These are phyloP conservation scores for Malania oleifera DNA, from an alignment of 164 flowering plant genomes.

Conservation along the genomic window DNA sequence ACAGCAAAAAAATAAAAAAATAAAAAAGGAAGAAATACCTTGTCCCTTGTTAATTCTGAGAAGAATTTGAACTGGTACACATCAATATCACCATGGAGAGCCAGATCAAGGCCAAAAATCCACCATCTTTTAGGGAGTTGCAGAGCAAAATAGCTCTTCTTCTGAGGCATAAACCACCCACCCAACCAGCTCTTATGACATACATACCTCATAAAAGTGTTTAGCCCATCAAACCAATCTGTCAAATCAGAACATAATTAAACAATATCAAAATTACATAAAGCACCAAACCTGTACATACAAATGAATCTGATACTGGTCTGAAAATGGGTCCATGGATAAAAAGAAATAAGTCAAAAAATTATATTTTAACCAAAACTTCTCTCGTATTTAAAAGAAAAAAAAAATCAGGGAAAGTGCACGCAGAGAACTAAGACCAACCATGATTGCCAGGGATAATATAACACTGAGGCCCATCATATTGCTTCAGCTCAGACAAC, in stretches of 20 bases:
- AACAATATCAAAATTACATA: neutral
- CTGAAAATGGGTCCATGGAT: neutral
- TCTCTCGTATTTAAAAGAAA: neutral
- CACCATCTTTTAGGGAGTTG: slow-evolving; percentile 97
- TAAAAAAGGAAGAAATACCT: slow-evolving; percentile 41
- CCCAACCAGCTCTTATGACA: slow-evolving; percentile 99
- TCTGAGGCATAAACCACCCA: slow-evolving; percentile 99
- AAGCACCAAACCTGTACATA: neutral
- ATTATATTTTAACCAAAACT: neutral
- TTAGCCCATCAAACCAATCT: slow-evolving; percentile 99
- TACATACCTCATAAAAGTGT: slow-evolving; percentile 92
- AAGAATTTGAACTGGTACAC: slow-evolving; percentile 96
- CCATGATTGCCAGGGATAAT: slow-evolving; percentile 99
- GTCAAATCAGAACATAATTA: slow-evolving; percentile 10
- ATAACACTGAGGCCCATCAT: slow-evolving; percentile 94
- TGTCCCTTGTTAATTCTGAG: slow-evolving; percentile 57
- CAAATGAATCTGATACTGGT: neutral
- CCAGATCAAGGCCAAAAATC: slow-evolving; percentile 96
- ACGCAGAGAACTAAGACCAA: slow-evolving; percentile 28
- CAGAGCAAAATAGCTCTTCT: slow-evolving; percentile 96
- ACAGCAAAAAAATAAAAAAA: slow-evolving; percentile 4
- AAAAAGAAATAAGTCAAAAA: neutral
- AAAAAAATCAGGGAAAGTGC: neutral
- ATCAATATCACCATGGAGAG: slow-evolving; percentile 97
- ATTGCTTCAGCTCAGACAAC: slow-evolving; percentile 56